A percentile compares a stretch with the other conserved stretches of the same genome.
These are phyloP conservation scores for Saccharomycopsis sp. DNA, from an alignment of 805 yeast genomes.

Conservation along the genomic window DNA sequence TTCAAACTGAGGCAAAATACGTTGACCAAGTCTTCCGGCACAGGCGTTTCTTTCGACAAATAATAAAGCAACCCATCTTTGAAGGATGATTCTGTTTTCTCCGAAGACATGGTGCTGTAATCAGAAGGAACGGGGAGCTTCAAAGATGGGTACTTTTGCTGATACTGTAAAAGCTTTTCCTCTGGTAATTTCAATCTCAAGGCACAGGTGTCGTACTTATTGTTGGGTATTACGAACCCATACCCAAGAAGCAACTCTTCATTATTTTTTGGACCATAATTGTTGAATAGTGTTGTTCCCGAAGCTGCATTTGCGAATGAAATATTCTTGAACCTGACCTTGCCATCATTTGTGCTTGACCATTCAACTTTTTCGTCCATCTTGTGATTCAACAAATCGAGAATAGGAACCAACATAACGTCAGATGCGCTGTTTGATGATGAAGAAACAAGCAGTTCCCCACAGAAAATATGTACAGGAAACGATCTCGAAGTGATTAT, in stretches of 20 bases:
- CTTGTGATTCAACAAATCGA: slow-evolving; percentile 73
- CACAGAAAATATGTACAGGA: slow-evolving; percentile 39
- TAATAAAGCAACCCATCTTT: slow-evolving; percentile 18
- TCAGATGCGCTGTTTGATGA: slow-evolving; percentile 17
- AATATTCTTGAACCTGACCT: too few species aligned
- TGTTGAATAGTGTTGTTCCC: slow-evolving; percentile 56
- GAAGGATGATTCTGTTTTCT: slow-evolving; percentile 8
- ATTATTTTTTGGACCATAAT: slow-evolving; percentile 83
- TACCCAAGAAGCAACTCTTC: slow-evolving; percentile 76
- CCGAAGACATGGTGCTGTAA: slow-evolving; percentile 17
- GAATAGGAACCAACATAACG: slow-evolving; percentile 63
- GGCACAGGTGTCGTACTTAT: slow-evolving; percentile 51
- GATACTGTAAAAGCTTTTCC: slow-evolving; percentile 28
- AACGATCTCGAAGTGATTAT: slow-evolving; percentile 75
- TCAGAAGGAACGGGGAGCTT: slow-evolving; percentile 20
- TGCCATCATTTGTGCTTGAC: slow-evolving; percentile 27
- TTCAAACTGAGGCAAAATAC: slow-evolving; percentile 29
- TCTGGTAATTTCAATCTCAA: slow-evolving; percentile 48
- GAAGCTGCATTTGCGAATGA: slow-evolving; percentile 14
- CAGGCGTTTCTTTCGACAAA: slow-evolving; percentile 3
- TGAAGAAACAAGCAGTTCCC: too few species aligned
- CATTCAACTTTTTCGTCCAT: slow-evolving; percentile 56
- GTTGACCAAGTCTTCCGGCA: slow-evolving; percentile 27
- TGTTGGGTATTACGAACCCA: slow-evolving; percentile 59
- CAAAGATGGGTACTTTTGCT: slow-evolving; percentile 22